Conservation (phyloP, 371 early-diverging fungal species). For the Mortierella sp. region DNA sequence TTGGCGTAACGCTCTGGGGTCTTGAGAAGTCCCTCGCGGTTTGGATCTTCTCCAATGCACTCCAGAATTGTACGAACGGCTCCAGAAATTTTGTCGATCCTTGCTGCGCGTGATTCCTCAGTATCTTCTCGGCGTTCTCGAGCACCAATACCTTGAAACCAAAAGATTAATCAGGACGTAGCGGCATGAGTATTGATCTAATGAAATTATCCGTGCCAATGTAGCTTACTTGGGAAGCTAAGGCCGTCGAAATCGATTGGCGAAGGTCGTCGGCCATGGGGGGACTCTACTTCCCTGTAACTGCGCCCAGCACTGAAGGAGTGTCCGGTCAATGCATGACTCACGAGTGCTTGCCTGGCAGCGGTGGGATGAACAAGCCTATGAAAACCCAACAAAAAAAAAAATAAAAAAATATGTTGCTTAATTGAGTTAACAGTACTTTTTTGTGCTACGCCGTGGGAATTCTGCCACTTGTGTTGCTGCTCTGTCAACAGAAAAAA, state of each 20-base stretch:
- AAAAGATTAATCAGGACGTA: neutral
- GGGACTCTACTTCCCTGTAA: slow-evolving; percentile 42
- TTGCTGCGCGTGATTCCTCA: slow-evolving; percentile 72
- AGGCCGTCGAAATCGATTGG: slow-evolving; percentile 56
- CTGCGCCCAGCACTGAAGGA: slow-evolving; percentile 29
- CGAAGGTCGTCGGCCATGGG: slow-evolving; percentile 29
- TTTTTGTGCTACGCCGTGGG: neutral
- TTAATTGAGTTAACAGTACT: neutral
- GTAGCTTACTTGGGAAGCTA: slow-evolving; percentile 48
- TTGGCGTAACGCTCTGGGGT: slow-evolving; percentile 98
- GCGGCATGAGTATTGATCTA: neutral
- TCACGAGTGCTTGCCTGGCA: slow-evolving; percentile 25
- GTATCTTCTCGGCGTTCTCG: slow-evolving; percentile 83
- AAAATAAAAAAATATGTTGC: neutral
- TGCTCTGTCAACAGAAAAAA: neutral
- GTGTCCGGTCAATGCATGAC: slow-evolving; percentile 49
- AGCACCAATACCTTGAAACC: slow-evolving; percentile 71
- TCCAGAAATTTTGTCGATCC: slow-evolving; percentile 82
- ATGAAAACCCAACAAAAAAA: neutral
- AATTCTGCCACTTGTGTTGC: neutral
- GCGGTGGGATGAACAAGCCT: slow-evolving; percentile 37
- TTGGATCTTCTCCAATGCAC: slow-evolving; percentile 96
- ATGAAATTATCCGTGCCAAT: neutral
- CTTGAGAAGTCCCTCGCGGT: slow-evolving; percentile 94
- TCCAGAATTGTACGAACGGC: slow-evolving; percentile 92